Base-by-base conservation (phyloP, 805 yeast genomes). In the Isabelozyma gotoi region DNA sequence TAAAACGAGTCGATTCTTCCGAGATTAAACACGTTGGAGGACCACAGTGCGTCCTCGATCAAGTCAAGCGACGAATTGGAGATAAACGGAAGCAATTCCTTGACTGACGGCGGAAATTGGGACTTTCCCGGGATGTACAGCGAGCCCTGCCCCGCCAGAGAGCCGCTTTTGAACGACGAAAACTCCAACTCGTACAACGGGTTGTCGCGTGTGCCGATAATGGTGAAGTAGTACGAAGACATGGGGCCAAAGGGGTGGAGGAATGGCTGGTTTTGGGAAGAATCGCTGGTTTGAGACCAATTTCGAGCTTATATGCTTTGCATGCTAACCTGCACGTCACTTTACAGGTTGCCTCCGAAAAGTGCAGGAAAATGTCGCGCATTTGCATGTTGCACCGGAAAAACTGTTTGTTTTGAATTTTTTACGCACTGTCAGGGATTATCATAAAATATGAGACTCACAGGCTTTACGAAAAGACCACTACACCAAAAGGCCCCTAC, bases 21-120 rank as follows among this genome's bases (percentile, higher is more conserved):
- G 48, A 90, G 67, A 56, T 86, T 84, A 49, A 85, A 72, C 36
- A 76, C 72, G 49, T 74, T 80, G 7, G 79, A 73, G 38, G 80
- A 77, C 92, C 96, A 90, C 59, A 90, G 97, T 2, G 81, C 65
- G 54, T 91, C 96, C 50, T 94, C 97, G 0, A 94, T 82, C n/a
- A 94, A 74, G 62, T 94, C 99, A 31, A 94, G 65, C 2, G 98
- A 81, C 1, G 97, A 80, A 58, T 94, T 96, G 29, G 91, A 77
- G 20, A 94, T 82, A 56, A 90, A 92, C 17, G 97, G 97, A 51
- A 85, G 82, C 31, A 92, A 67, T 56, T 92, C 96, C 53, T 77
- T 77, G 61, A 88, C 78, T 39, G 83, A 87, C 7, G 78, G 70
- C 1, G 91, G 76, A 52, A 90, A 85, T 57, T 73, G 72, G 7